Evolutionary conservation across 2,329 filamentous ascomycete species (phyloP).

Genomic region (Sclerotinia minor): DNA sequence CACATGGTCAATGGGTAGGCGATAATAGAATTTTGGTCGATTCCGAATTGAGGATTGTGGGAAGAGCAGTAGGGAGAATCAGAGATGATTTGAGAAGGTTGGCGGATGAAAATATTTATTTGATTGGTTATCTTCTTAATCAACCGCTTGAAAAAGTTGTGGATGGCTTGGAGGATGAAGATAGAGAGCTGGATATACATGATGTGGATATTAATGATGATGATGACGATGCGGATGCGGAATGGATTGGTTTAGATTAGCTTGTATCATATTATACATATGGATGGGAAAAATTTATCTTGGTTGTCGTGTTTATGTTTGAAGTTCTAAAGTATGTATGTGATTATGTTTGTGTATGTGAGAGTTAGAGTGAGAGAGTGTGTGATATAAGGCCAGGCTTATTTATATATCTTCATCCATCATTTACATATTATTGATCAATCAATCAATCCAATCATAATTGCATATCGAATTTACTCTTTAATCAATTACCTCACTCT

Average conservation of each 20-base stretch:
- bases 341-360: not conserved
- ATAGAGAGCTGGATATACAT: constrained; percentile 41
- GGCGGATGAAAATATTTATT: constrained; percentile 85
- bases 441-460: no score
- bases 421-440: no score
- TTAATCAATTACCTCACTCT: no score
- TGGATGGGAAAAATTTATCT: constrained; percentile 1
- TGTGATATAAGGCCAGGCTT: no score
- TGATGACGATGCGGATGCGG: constrained; percentile 46
- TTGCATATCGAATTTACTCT: no score
- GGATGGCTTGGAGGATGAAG: constrained; percentile 41
- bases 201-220: constrained; percentile 41
- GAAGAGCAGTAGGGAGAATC: constrained; percentile 77
- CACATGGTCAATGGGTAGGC: constrained; percentile 82
- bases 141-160: constrained; percentile 46
- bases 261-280: constrained; percentile 6
- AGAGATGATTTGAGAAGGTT: constrained; percentile 78
- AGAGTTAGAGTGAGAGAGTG: no score
- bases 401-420: no score
- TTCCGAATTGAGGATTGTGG: constrained; percentile 79
- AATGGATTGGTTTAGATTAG: constrained; percentile 56
- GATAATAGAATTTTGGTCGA: constrained; percentile 78
- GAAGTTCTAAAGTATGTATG: no score
- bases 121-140: constrained; percentile 76
- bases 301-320: not conserved